These are phyloP conservation scores for Trifolium fragiferum DNA, from an alignment of 306 rosid genomes.

Conservation along the genomic window DNA sequence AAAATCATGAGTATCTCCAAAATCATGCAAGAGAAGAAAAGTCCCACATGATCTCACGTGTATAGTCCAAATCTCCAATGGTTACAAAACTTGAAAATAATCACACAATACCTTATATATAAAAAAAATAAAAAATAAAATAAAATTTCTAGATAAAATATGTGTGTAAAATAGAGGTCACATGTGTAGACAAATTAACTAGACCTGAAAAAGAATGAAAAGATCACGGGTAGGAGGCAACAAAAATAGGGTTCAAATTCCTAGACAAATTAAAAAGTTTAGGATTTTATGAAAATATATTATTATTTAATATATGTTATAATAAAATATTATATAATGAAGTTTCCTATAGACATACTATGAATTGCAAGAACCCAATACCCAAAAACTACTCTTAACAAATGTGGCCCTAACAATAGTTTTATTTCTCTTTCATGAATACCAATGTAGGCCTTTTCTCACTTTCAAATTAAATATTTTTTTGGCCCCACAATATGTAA, in stretches of 20 bases:
- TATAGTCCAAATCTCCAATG: slow-evolving; percentile 28
- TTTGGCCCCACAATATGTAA: no score
- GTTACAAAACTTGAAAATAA: slow-evolving; percentile 5
- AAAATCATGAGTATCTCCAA: no score
- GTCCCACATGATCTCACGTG: slow-evolving; percentile 43
- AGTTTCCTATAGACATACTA: slow-evolving; percentile 33
- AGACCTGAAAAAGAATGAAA: slow-evolving; percentile 44
- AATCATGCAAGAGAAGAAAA: slow-evolving; percentile 1
- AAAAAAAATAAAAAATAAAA: neutral
- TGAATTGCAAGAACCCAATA: slow-evolving; percentile 27
- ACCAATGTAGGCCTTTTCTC: slow-evolving; percentile 30
- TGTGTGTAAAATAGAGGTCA: slow-evolving; percentile 11
- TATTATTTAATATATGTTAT: neutral
- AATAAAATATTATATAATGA: slow-evolving; percentile 27
- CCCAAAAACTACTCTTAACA: slow-evolving; percentile 34
- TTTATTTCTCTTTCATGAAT: slow-evolving; percentile 20
- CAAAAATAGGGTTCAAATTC: slow-evolving; percentile 48
- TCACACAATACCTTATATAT: neutral
- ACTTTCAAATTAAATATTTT: neutral
- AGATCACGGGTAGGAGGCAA: slow-evolving; percentile 58
- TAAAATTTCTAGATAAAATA: neutral
- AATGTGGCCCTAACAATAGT: slow-evolving; percentile 13
- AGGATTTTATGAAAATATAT: slow-evolving; percentile 38
- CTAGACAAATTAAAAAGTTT: slow-evolving; percentile 45
- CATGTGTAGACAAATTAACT: slow-evolving; percentile 29